Conservation (phyloP, 305 asterid genomes). For the Fraxinus angustifolia region DNA sequence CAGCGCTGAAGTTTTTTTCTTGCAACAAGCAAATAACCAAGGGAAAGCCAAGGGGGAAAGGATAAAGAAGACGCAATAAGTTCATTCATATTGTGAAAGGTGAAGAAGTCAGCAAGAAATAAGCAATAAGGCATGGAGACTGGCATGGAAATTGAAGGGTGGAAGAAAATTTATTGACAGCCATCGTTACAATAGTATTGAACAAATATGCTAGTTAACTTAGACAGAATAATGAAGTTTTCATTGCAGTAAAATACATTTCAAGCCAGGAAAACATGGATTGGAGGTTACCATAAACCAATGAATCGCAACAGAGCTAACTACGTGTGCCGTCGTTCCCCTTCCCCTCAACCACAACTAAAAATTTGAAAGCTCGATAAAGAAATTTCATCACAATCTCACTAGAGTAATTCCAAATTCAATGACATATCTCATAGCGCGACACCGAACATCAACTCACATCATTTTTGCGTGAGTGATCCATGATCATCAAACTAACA, state of each 20-base stretch:
- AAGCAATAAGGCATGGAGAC: background rate
- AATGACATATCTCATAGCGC: background rate
- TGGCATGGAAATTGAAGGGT: background rate
- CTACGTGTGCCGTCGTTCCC: background rate
- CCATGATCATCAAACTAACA: slow-evolving; percentile 17
- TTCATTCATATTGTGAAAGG: background rate
- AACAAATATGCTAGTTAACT: background rate
- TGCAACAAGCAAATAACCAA: background rate
- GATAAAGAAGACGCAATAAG: background rate
- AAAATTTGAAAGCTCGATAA: background rate
- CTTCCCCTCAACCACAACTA: background rate
- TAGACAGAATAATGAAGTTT: background rate
- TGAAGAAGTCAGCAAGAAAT: background rate
- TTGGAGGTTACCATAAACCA: background rate
- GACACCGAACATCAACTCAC: slow-evolving; percentile 30
- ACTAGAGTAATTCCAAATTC: background rate
- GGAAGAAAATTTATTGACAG: background rate
- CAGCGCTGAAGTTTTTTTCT: background rate
- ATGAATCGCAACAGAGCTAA: background rate
- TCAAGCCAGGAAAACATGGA: background rate
- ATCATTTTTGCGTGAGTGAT: slow-evolving; percentile 36
- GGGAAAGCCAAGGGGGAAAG: background rate
- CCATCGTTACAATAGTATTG: background rate
- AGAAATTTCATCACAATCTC: background rate
- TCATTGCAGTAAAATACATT: background rate